phyloP scores from a whole-genome alignment of 768 basidiomycete genomes.

The Russula sp. region DNA sequence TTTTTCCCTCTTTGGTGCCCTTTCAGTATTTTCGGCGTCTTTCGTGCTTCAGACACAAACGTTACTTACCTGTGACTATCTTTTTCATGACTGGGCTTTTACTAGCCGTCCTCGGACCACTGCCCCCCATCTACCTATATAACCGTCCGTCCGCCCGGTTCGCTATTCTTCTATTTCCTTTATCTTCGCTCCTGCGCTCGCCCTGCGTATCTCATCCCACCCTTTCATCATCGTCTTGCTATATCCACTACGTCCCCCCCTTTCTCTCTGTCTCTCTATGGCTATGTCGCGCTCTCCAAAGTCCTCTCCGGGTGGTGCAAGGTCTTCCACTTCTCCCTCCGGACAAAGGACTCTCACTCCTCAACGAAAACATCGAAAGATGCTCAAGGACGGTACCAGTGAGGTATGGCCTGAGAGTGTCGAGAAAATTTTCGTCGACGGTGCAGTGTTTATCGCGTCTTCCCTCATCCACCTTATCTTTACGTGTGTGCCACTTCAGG shows the following conservation, averaged over 20 bases:
- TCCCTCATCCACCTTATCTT: constrained; percentile 3
- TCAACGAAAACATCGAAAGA: constrained; percentile 76
- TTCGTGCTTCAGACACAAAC: constrained; percentile 22
- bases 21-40: constrained; percentile 25
- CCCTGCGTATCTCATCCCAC: not conserved
- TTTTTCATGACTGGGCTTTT: constrained; percentile 28
- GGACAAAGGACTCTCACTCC: constrained; percentile 51
- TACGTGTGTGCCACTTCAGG: constrained; percentile 36
- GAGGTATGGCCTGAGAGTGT: constrained; percentile 82
- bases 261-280: constrained; percentile 16
- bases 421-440: constrained; percentile 73
- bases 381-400: constrained; percentile 70
- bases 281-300: constrained; percentile 26
- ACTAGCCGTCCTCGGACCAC: constrained; percentile 18
- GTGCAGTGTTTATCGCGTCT: constrained; percentile 31
- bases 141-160: constrained; percentile 20
- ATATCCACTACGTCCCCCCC: constrained; percentile 19
- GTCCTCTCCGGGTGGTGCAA: constrained; percentile 26
- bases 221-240: not conserved
- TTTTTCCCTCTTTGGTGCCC: constrained; percentile 29
- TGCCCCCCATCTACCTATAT: constrained; percentile 20
- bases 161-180: constrained; percentile 12
- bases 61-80: constrained; percentile 12
- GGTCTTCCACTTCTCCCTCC: constrained; percentile 22
- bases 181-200: not conserved